These are phyloP conservation scores for Colletotrichum caudatum DNA, from an alignment of 2,329 filamentous ascomycete species.

Conservation along the genomic window DNA sequence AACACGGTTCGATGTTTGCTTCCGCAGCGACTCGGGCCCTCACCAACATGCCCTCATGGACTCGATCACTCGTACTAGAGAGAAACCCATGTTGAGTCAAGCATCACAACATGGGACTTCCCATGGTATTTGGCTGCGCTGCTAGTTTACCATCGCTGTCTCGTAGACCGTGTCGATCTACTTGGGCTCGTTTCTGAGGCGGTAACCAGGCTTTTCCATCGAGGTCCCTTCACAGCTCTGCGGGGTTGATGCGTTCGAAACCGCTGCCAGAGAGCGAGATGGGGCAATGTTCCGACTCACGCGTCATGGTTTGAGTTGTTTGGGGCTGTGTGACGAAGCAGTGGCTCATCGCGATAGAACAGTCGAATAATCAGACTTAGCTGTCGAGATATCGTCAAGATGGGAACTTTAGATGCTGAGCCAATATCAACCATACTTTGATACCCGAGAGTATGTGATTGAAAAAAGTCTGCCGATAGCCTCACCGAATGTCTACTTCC, in stretches of 20 bases:
- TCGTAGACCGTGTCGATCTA: no score
- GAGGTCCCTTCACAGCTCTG: neutral
- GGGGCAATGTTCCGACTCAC: neutral
- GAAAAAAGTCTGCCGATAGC: neutral
- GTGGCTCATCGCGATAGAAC: neutral
- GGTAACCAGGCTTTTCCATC: no score
- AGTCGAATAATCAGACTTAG: neutral
- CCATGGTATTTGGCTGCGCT: no score
- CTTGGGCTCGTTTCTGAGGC: neutral
- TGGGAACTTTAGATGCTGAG: neutral
- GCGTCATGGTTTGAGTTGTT: neutral
- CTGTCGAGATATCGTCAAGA: no score
- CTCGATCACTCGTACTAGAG: no score
- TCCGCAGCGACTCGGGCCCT: no score
- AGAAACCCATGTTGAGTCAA: no score
- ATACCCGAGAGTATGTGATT: neutral
- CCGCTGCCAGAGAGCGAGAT: neutral
- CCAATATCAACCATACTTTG: neutral
- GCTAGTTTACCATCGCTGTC: no score
- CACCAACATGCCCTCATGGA: no score
- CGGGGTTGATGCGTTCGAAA: neutral
- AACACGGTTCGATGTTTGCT: no score
- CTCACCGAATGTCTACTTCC: neutral
- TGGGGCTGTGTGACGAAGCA: neutral
- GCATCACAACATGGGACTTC: no score